Evolutionary conservation across 805 yeast genomes (phyloP), one percentile per base, ranked within the genome.

Genomic region (Wickerhamomyces sydowiorum): DNA sequence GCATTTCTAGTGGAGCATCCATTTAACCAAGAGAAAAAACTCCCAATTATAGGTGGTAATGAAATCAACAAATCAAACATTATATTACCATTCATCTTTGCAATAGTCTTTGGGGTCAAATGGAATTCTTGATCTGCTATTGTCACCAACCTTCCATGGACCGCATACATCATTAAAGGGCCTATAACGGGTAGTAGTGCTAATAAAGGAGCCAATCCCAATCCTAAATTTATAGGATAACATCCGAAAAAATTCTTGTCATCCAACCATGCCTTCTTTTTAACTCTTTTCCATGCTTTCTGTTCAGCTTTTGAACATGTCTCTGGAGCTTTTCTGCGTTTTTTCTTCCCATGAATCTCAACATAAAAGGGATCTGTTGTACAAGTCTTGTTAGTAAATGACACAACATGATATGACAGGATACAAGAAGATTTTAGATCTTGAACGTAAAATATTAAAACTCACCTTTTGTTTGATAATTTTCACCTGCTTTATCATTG

Each of bases 1-100:
- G 96, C 95, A 60, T 91, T 90, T 54, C 96, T 69, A 0, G 96
- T 86, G 7, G 95, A 86, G 57, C 96, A 86, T 2, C 81, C 86
- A 56, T 87, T 77, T 60, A 90, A 45, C 91, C 96, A 90, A 12
- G 86, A 66, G 41, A 89, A 74, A 29, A 89, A 63, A 3, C 80
- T 69, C 1, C 98, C 98, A 27, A 91, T 60, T 4, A 89, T 50
- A 0, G 98, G 98, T 0, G 91, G 82, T 27, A 91, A 66, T 2
- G 90, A 73, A 30, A 90, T 77, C 31, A 85, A 51, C 24, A 90
- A 68, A 59, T 91, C 97, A 44, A 87, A 60, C 12, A 76, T 55
- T 31, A 89, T 85, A 55, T 90, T 86, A 14, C 82, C 82, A 44
- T 86, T 80, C 77, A 91, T 70, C 53, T 85, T 79, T 5, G 86